A percentile compares a stretch with the other conserved stretches of the same genome.
phyloP scores from a whole-genome alignment of 371 early-diverging fungal genomes.

The Lichtheimia ornata region DNA sequence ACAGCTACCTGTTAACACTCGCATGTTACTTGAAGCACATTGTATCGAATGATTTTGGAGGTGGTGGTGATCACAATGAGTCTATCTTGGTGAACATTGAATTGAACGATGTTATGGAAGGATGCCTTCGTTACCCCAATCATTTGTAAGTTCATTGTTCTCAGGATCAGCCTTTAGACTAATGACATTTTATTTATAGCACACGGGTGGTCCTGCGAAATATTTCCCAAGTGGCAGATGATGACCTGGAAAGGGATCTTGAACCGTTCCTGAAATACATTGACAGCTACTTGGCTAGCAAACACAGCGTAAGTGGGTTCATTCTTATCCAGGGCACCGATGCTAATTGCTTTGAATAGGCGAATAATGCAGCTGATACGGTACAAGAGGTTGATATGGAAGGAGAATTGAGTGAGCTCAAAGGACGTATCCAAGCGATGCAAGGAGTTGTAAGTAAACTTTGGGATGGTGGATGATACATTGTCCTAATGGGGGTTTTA shows the following conservation, averaged over 20 bases:
- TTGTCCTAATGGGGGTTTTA: too few relatives aligned
- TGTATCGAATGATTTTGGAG: slow-evolving; percentile 19
- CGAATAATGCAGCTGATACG: neutral
- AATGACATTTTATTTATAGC: slow-evolving; percentile 13
- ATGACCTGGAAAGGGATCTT: slow-evolving; percentile 17
- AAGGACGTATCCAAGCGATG: slow-evolving; percentile 20
- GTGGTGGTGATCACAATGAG: neutral
- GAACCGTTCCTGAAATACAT: slow-evolving; percentile 39
- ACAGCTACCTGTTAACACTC: slow-evolving; percentile 45
- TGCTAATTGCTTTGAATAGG: neutral
- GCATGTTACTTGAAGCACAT: slow-evolving; percentile 46
- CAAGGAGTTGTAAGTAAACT: slow-evolving; percentile 16
- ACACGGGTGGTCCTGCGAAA: slow-evolving; percentile 34
- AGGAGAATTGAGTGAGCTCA: slow-evolving; percentile 22
- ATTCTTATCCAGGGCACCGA: neutral
- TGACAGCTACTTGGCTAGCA: slow-evolving; percentile 29
- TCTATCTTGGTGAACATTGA: slow-evolving; percentile 21
- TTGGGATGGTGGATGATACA: too few relatives aligned
- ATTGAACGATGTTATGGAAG: slow-evolving; percentile 39
- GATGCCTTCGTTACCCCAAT: slow-evolving; percentile 36
- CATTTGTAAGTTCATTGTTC: slow-evolving; percentile 32
- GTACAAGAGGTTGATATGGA: slow-evolving; percentile 12
- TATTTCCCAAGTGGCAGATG: slow-evolving; percentile 16
- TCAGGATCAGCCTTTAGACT: too few relatives aligned
- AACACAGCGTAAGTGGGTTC: neutral